Percentiles rank a stretch among this genome's conserved stretches.
Conservation (phyloP, 2,329 filamentous ascomycete species). For the Colletotrichum chlorophyti region DNA sequence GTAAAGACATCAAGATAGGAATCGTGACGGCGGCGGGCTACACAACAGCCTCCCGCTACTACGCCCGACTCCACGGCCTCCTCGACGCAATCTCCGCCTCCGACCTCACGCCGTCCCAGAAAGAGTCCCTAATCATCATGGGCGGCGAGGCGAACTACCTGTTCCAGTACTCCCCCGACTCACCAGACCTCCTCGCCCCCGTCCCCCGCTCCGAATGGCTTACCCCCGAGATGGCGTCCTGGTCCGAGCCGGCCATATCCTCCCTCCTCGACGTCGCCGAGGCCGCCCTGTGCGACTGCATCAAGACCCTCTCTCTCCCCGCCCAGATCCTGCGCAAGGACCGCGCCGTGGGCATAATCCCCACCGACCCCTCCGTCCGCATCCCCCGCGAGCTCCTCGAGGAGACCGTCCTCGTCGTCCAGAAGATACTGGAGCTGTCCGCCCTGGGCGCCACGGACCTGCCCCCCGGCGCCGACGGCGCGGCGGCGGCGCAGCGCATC, state of each 20-base stretch:
- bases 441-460: no score
- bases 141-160: conserved; percentile 97
- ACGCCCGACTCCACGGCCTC: conserved; percentile 84
- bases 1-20: conserved; percentile 81
- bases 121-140: conserved; percentile 86
- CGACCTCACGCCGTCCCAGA: conserved; percentile 68
- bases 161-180: conserved; percentile 75
- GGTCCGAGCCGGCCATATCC: conserved; percentile 79
- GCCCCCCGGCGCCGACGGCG: conserved; percentile 38
- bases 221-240: conserved; percentile 77
- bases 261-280: conserved; percentile 90
- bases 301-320: conserved; percentile 79
- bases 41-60: conserved; percentile 85
- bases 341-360: conserved; percentile 81
- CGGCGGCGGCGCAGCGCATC: conserved; percentile 49
- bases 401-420: conserved; percentile 92
- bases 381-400: conserved; percentile 90
- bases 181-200: conserved; percentile 71
- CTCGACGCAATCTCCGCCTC: conserved; percentile 76
- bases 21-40: conserved; percentile 98
- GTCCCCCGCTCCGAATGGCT: conserved; percentile 75
- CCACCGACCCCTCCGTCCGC: conserved; percentile 65
- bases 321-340: conserved; percentile 87
- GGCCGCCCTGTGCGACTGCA: conserved; percentile 80
- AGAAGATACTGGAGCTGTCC: conserved; percentile 88